These are phyloP conservation scores for Cavenderia fasciculata DNA, from an alignment of 78 protist genomes.

Conservation along the genomic window DNA sequence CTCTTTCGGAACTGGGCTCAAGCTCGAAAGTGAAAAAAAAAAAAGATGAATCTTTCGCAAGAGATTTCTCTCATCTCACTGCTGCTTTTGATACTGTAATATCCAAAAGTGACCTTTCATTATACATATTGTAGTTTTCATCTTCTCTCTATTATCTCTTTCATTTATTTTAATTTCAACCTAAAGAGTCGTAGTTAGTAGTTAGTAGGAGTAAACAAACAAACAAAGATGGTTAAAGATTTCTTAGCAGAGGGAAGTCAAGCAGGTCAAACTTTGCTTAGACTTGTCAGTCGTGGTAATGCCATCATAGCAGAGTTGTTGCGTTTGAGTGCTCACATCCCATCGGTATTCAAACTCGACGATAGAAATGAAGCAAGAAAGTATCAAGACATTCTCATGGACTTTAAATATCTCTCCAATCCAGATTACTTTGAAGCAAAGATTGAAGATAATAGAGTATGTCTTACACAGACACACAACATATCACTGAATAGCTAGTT, in stretches of 20 bases:
- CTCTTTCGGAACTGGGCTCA: too few relatives aligned
- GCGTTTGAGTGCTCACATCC: constrained; percentile 68
- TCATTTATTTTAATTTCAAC: too few relatives aligned
- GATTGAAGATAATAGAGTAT: constrained; percentile 81
- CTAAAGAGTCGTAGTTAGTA: too few relatives aligned
- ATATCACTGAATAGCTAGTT: neutral
- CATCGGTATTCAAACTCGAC: constrained; percentile 50
- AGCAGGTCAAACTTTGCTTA: constrained; percentile 78
- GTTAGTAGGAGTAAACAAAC: neutral
- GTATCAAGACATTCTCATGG: constrained; percentile 86
- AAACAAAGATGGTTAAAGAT: constrained; percentile 32
- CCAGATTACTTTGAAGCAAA: constrained; percentile 86
- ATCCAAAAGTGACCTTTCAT: too few relatives aligned
- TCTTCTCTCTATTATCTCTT: too few relatives aligned
- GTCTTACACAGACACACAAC: neutral
- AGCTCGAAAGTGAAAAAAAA: too few relatives aligned
- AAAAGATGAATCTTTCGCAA: too few relatives aligned
- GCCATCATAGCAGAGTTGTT: constrained; percentile 85
- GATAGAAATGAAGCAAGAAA: constrained; percentile 51
- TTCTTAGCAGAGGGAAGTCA: constrained; percentile 73
- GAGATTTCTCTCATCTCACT: too few relatives aligned
- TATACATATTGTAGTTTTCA: too few relatives aligned
- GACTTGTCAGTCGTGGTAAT: constrained; percentile 81
- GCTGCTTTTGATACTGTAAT: too few relatives aligned
- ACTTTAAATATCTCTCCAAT: constrained; percentile 87